These are phyloP conservation scores for Xerocomellus intermedius DNA, from an alignment of 768 basidiomycete genomes.

Conservation along the genomic window DNA sequence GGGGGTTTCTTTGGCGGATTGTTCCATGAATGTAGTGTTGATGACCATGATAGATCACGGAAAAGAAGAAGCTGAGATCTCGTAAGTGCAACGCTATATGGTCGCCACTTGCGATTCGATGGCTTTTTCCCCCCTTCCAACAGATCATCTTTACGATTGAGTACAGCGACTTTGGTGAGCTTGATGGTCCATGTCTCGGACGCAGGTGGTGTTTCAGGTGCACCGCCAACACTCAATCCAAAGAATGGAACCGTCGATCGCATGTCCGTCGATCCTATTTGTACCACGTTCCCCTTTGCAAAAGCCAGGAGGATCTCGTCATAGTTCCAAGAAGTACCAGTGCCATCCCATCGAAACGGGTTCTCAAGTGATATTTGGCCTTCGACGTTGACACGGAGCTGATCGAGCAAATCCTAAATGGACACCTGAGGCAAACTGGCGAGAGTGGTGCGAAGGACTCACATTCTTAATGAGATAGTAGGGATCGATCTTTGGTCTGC, in stretches of 20 bases:
- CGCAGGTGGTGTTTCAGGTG: slow-evolving; percentile 24
- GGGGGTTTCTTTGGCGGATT: slow-evolving; percentile 35
- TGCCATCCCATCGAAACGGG: slow-evolving; percentile 70
- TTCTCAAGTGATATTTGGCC: slow-evolving; percentile 54
- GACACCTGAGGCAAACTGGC: slow-evolving; percentile 6
- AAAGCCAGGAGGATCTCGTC: slow-evolving; percentile 65
- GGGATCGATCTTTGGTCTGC: slow-evolving; percentile 78
- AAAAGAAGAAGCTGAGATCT: slow-evolving; percentile 91
- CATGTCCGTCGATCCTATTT: slow-evolving; percentile 47
- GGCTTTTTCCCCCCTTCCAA: slow-evolving; percentile 75
- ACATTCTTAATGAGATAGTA: slow-evolving; percentile 89
- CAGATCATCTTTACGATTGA: slow-evolving; percentile 80
- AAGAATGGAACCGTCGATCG: slow-evolving; percentile 44
- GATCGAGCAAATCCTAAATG: slow-evolving; percentile 59
- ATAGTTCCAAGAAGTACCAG: slow-evolving; percentile 64
- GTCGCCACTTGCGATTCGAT: slow-evolving; percentile 81
- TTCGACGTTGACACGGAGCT: slow-evolving; percentile 67
- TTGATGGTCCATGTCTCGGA: slow-evolving; percentile 51
- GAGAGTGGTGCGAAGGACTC: slow-evolving; percentile 22
- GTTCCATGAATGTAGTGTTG: slow-evolving; percentile 44
- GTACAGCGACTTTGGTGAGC: slow-evolving; percentile 75
- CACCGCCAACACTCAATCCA: slow-evolving; percentile 34
- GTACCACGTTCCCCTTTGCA: slow-evolving; percentile 54
- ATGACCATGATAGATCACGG: slow-evolving; percentile 63
- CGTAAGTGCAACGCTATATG: slow-evolving; percentile 82